Conservation (phyloP, 108 stramenopile species). For the Skeletonema grethae region DNA sequence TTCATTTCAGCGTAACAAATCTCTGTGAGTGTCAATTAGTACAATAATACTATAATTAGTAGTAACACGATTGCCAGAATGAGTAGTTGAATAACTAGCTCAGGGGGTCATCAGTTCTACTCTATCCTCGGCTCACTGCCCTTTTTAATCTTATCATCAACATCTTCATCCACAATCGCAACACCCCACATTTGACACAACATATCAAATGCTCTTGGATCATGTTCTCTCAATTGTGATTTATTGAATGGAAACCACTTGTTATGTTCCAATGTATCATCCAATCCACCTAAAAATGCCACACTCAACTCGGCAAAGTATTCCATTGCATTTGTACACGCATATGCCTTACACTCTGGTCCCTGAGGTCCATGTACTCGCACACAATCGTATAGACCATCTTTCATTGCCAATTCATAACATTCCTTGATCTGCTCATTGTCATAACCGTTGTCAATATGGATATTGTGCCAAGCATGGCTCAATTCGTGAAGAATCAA, state of each 20-base stretch:
- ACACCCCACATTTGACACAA: conserved; percentile 75
- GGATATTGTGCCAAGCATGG: conserved; percentile 85
- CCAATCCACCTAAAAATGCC: conserved; percentile 81
- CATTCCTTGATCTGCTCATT: conserved; percentile 70
- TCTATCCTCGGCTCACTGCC: no score
- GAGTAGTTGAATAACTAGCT: no score
- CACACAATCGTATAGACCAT: conserved; percentile 82
- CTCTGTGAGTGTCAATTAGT: no score
- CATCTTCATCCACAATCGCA: conserved; percentile 7
- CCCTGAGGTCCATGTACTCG: conserved; percentile 65
- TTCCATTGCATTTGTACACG: conserved; percentile 85
- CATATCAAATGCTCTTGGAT: conserved; percentile 83
- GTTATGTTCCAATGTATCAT: conserved; percentile 70
- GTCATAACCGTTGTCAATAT: conserved; percentile 69
- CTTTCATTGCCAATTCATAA: conserved; percentile 79
- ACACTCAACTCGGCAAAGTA: conserved; percentile 91
- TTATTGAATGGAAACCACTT: conserved; percentile 93
- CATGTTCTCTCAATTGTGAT: conserved; percentile 70
- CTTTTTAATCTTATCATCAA: background rate
- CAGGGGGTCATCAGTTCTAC: no score
- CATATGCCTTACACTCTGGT: conserved; percentile 72
- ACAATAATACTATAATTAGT: no score
- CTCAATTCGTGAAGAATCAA: conserved; percentile 80
- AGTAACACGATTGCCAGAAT: no score
- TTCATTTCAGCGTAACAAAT: no score